A percentile compares a stretch with the other conserved stretches of the same genome.
These are phyloP conservation scores for Eucalyptus cloeziana DNA, from an alignment of 345 rosid species.

Conservation along the genomic window DNA sequence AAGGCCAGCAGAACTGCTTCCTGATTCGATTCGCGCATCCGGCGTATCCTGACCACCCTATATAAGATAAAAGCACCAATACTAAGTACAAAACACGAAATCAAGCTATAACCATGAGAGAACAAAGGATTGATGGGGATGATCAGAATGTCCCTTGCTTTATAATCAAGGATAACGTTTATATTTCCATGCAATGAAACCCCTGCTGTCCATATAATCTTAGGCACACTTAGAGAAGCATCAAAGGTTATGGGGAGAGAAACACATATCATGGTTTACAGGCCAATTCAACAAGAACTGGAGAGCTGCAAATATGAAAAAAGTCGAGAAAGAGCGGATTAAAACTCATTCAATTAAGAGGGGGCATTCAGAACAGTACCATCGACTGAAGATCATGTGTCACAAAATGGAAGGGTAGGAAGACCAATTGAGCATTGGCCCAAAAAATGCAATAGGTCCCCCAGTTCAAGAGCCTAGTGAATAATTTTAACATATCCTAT, in stretches of 20 bases:
- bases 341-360: not conserved
- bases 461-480: not conserved
- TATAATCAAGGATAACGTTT: not conserved
- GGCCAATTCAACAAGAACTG: not conserved
- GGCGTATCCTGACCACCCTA: conserved; percentile 91
- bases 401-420: not conserved
- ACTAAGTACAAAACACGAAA: not conserved
- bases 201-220: not conserved
- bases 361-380: not conserved
- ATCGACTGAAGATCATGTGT: not conserved
- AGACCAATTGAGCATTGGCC: not conserved
- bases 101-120: not conserved
- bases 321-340: not conserved
- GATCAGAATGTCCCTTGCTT: not conserved
- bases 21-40: conserved; percentile 82
- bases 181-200: not conserved
- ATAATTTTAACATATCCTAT: not conserved
- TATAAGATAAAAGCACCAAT: not conserved
- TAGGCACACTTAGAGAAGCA: not conserved
- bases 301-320: not conserved
- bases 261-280: not conserved
- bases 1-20: conserved; percentile 92
- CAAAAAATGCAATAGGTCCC: not conserved
- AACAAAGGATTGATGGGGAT: not conserved
- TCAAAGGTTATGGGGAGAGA: not conserved